phyloP scores from a whole-genome alignment of 208 protist species.

The Leishmania gerbilli region DNA sequence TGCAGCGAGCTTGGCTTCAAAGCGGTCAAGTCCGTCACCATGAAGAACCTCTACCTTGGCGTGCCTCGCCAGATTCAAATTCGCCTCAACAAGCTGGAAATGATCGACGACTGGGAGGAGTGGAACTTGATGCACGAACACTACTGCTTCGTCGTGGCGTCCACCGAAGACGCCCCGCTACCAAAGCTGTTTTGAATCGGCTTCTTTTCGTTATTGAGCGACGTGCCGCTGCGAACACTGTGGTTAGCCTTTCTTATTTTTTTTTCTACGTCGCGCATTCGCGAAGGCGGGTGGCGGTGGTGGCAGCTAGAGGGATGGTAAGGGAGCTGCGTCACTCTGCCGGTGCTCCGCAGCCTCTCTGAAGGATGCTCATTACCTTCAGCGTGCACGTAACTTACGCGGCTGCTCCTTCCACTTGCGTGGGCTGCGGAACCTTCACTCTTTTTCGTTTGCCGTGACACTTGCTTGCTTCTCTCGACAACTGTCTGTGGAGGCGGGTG shows the following conservation, averaged over 20 bases:
- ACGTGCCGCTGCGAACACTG: neutral
- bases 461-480: neutral
- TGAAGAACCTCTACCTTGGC: constrained; percentile 78
- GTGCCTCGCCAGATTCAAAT: constrained; percentile 70
- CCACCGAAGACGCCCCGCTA: constrained; percentile 40
- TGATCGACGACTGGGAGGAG: constrained; percentile 93
- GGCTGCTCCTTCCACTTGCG: too few species aligned
- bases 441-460: neutral
- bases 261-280: too few species aligned
- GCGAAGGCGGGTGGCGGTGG: neutral
- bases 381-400: neutral
- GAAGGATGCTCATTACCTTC: neutral
- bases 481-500: neutral
- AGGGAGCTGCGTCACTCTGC: neutral
- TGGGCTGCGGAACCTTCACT: neutral
- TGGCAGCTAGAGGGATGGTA: neutral
- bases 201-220: neutral
- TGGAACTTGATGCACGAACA: constrained; percentile 93
- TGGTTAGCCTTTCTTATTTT: neutral
- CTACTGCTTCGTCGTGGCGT: constrained; percentile 89
- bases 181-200: constrained; percentile 43
- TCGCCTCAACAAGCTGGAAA: constrained; percentile 82
- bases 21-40: constrained; percentile 61
- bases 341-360: neutral
- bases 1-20: constrained; percentile 72